Base-by-base conservation (phyloP, 495 filamentous ascomycete genomes). In the Melanomma pulvis-pyrius region DNA sequence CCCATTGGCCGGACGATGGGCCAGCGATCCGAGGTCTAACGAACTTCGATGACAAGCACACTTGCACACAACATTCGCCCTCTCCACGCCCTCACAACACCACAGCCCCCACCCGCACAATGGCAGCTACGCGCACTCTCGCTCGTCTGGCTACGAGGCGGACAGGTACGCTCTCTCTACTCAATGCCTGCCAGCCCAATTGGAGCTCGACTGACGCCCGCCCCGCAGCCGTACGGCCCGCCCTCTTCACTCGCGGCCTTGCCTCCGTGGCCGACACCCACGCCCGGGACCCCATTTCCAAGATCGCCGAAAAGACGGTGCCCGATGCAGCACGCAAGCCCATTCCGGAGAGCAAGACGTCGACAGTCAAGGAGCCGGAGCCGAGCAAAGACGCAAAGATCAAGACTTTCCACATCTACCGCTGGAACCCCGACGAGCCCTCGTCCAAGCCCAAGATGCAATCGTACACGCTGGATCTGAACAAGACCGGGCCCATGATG, bases 401-500 rank as follows among this genome's bases (percentile, higher is more conserved):
- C 77, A 98, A 97, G 86, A 92, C 90, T 61, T 98, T 98, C 87
- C 90, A 97, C 79, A 87, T 98, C 85, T 98, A 98, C 87, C 89
- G 94, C 72, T 98, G 94, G 94, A 96, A 96, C 76, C 94, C 94
- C 44, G 94, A 98, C 76, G 81, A 84, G 64, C 94, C 94, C 29
- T 84, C 85, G 75, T 85, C 88, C 81, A 98, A 98, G 86, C 93
- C 94, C 41, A 84, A 81, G 76, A 96, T 98, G 93, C 92, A 97
- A 83, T 84, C 82, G 65, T 98, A 97, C 80, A 88, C 90, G 21
- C 81, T 98, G 67, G 94, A 98, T 73, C 80, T 98, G 67, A 97
- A 97, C 82, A 96, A 96, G 88, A 98, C 94, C 50, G 94, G 94
- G 8, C 94, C 94, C 68, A 98, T 98, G 94, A 86, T 98, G 77